Base-by-base conservation (phyloP, 768 basidiomycete genomes). In the Pulveroboletus frians region DNA sequence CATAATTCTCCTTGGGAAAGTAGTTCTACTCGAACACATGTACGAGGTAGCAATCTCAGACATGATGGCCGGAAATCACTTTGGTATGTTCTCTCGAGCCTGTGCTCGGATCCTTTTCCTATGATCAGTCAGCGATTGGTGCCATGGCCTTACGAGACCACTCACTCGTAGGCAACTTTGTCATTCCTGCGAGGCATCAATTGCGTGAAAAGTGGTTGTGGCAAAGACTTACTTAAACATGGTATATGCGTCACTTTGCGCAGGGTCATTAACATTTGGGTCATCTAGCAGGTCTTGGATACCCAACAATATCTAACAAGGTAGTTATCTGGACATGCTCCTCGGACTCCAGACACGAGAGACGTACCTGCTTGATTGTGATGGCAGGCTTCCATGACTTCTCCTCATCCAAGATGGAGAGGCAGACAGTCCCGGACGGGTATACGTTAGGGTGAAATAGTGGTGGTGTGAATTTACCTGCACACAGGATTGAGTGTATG, bases 351-450 rank as follows among this genome's bases (percentile, higher is more conserved):
- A 11, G 32, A 29, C 37, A 11, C n/a, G 11, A 51, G 38, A 47
- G 30, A 55, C 71, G 34, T 21, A 88, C 95, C 79, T 98, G 96
- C 69, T 98, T 99, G 72, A 99, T 93, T 2, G 96, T 98, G 59
- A 99, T 97, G 7, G 93, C 90, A 21, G 96, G 93, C 65, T 97
- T 97, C 96, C 96, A 99, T 1, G 85, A 86, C 68, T 99, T 98
- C 71, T 99, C 96, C 65, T 99, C 96, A 62, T 98, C 95, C 46
- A 99, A 72, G 62, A 99, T 99, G 10, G 94, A 97, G 26, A 99
- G 75, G 68, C 95, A 98, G 39, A 98, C 94, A 17, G 96, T 99
- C 21, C 96, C 96, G 27, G 95, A 98, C 1, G 96, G 96, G 65
- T 97, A 99, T 47, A 99, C 94, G 65, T 98, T 98, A 23, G 95